Percentiles rank a stretch among this genome's conserved stretches.
These are phyloP conservation scores for Lachancea fermentati DNA, from an alignment of 805 yeast species.

Conservation along the genomic window DNA sequence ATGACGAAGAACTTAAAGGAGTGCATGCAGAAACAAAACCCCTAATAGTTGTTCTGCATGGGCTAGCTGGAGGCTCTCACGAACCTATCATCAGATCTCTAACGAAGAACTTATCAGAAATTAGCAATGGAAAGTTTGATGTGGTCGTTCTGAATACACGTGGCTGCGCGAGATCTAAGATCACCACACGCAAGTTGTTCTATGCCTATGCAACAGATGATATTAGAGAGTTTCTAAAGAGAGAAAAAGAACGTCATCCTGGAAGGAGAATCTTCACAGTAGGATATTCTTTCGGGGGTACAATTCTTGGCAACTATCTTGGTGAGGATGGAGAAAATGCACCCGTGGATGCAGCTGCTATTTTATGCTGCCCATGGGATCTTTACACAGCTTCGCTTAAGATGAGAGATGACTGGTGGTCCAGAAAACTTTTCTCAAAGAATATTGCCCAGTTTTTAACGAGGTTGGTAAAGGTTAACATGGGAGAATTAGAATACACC, in stretches of 20 bases:
- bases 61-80: slow-evolving; percentile 75
- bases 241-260: slow-evolving; percentile 49
- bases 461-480: slow-evolving; percentile 42
- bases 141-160: slow-evolving; percentile 63
- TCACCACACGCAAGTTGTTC: slow-evolving; percentile 62
- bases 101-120: slow-evolving; percentile 38
- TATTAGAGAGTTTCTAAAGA: slow-evolving; percentile 50
- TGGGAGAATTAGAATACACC: slow-evolving; percentile 31
- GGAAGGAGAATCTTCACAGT: slow-evolving; percentile 56
- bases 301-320: slow-evolving; percentile 58
- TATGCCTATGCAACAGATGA: slow-evolving; percentile 68
- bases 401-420: slow-evolving; percentile 35
- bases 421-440: slow-evolving; percentile 38
- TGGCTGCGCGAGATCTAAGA: slow-evolving; percentile 72
- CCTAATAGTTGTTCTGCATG: slow-evolving; percentile 58
- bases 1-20: slow-evolving; percentile 38
- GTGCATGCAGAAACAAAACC: slow-evolving; percentile 40
- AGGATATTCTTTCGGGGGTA: slow-evolving; percentile 72
- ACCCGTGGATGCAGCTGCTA: slow-evolving; percentile 51
- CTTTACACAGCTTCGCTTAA: slow-evolving; percentile 48
- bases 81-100: slow-evolving; percentile 65
- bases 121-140: slow-evolving; percentile 40
- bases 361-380: slow-evolving; percentile 72
- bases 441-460: slow-evolving; percentile 38
- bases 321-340: slow-evolving; percentile 58